Evolutionary conservation across 345 rosid genomes (phyloP), one percentile per base, ranked within the genome.

Genomic region (Sisymbrium altissimum): DNA sequence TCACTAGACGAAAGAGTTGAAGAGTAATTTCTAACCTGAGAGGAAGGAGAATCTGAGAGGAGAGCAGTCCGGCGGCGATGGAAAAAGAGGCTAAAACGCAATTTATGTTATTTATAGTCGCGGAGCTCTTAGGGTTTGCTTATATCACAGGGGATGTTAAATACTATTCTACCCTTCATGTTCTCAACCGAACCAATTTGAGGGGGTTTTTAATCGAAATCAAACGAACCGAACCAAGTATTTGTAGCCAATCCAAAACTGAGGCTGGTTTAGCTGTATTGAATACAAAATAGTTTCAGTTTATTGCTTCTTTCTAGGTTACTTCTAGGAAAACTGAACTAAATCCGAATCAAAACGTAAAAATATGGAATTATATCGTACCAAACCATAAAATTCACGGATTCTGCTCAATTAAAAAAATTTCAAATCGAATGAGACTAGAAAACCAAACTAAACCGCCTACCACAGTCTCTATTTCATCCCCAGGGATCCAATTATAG

Each of bases 91-190:
- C 2, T 0, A 3, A n/a, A 33, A 29, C 23, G 44, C 44, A 23
- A 11, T 14, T 21, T 23, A 5, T 33, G 7, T 0, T 6, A 19
- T 63, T 43, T 64, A 35, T 65, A 55, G 57, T 35, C 21, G 23
- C 11, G 25, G 25, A 30, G 53, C 72, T 15, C 59, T 57, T 74
- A 74, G 78, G 78, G 66, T 48, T 72, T 43, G 71, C 27, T 43
- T 57, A 15, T 55, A 12, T 43, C 12, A 60, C 4, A 15, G 30
- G 7, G 5, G 23, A 4, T 23, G 7, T 29, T 30, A 58, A 48
- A 17, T 53, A 74, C 68, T 27, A 10, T 3, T 58, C 48, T 49
- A 48, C 73, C 78, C 78, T 56, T 66, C 39, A n/a, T 9, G 32
- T 25, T n/a, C 49, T 10, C 0, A 62, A 40, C 53, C 35, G 29